Base-by-base conservation (phyloP, 2,329 filamentous ascomycete genomes). In the Pseudopithomyces maydicus region DNA sequence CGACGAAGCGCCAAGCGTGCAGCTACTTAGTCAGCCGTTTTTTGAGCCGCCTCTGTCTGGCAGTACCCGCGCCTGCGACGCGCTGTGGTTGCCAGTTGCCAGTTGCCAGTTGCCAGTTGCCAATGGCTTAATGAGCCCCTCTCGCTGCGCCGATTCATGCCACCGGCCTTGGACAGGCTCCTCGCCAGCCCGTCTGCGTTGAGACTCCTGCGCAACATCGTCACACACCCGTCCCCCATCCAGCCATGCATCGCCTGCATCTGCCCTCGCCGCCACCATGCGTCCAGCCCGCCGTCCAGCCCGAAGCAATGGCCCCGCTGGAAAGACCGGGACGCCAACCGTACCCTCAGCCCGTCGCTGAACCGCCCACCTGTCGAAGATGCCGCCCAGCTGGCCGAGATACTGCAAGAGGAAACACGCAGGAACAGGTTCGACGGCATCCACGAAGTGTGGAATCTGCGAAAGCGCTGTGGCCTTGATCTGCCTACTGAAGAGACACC, bases 161-260 rank as follows among this genome's bases (percentile, higher is more conserved):
- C 75, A 72, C 70, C 72, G 68, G 74, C 74, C 59, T 69, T 81
- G 69, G 71, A 78, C 63, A 73, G 74, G 72, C 78, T 80, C 70
- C 75, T 80, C 71, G 77, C 73, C 66, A 74, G 74, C 72, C 76
- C 78, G 62, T 75, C 77, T 64, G 76, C 77, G 58, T 67, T 78
- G 61, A 67, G 71, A 72, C 66, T 76, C 43, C 69, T 78, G 23
- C 74, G 75, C 53, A 61, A 63, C 49, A 60, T 77, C 58, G 64
- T 72, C 65, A 61, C 63, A 58, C 58, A 59, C 45, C 54, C 65
- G 26, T 66, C 67, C 33, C 59, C 67, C 45, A 46, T 61, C 8
- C 29, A 52, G 39, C 58, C 51, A 54, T 66, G 66, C 64, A 65
- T 59, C 57, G 51, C 33, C 33, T 55, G 63, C 51, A 64, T 22